A percentile compares a stretch with the other conserved stretches of the same genome.
Evolutionary conservation across 805 yeast species (phyloP).

Genomic region (Wickerhamiella shivajii): DNA sequence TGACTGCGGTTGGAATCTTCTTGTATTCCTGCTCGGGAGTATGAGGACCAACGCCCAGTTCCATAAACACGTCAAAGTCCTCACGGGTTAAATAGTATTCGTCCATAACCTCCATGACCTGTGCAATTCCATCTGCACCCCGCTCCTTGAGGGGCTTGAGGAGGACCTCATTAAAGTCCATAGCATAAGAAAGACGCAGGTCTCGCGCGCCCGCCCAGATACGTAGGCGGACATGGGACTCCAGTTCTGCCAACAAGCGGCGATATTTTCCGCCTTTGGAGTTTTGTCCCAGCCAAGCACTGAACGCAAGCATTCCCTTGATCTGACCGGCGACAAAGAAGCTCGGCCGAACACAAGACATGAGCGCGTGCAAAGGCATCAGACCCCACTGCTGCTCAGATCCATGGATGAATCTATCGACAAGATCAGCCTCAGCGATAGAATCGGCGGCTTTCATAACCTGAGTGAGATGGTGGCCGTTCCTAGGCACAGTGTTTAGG

Average conservation of each 20-base stretch:
- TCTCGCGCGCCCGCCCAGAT: constrained; percentile 65
- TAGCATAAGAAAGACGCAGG: constrained; percentile 62
- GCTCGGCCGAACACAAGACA: constrained; percentile 74
- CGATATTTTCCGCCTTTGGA: constrained; percentile 68
- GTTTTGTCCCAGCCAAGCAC: constrained; percentile 81
- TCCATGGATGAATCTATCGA: constrained; percentile 71
- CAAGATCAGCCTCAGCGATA: constrained; percentile 70
- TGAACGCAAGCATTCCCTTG: constrained; percentile 57
- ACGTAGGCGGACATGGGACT: constrained; percentile 69
- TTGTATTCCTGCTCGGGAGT: constrained; percentile 35
- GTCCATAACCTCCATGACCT: constrained; percentile 64
- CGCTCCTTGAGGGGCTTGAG: constrained; percentile 40
- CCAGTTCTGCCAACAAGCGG: constrained; percentile 71
- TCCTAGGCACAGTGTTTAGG: constrained; percentile 40
- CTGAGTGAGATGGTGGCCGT: constrained; percentile 40
- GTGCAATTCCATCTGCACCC: constrained; percentile 50
- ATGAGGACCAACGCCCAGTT: constrained; percentile 55
- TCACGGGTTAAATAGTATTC: constrained; percentile 73
- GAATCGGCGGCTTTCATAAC: constrained; percentile 73
- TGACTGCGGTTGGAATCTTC: constrained; percentile 59
- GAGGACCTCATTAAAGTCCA: constrained; percentile 43
- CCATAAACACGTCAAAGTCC: constrained; percentile 83
- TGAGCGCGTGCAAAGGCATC: constrained; percentile 77
- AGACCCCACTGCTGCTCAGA: constrained; percentile 90
- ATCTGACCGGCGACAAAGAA: constrained; percentile 59